Base-by-base conservation (phyloP, 306 rosid species). In the Vigna radiata region DNA sequence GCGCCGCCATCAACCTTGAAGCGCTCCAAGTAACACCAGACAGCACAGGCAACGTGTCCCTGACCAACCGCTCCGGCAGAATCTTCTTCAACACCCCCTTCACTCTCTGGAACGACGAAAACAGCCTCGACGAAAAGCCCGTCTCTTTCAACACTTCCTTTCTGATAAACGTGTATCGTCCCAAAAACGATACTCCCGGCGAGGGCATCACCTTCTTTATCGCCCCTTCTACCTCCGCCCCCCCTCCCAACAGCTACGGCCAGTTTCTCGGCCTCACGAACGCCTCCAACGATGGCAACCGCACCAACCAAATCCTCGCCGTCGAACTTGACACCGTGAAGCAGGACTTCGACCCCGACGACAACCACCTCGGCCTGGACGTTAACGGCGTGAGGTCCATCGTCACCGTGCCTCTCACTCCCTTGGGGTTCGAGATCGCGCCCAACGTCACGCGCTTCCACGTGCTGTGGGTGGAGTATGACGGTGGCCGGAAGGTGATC, bases 11-110 rank as follows among this genome's bases (percentile, higher is more conserved):
- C 83, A 79, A 64, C 86, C 15, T 15, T 5, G 73, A 1, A 0
- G 93, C 97, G 0, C 88, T 91, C 13, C 95, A 91, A 43, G 52
- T 91, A 21, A 91, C 97, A 0, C 97, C 91, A 0, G 97, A 91
- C 84, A 73, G 90, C 54, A 68, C 72, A 61, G 87, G 84, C 46
- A 14, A 82, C 80, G 80, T 84, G 8, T 0, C 10, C 17, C 79
- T 85, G 21, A 0, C 3, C 11, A 61, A 86, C 84, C 76, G 17
- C 2, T 77, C 91, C 69, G 93, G 97, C 62, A 73, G 97, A 23
- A 13, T 89, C 62, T 43, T 91, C 29, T 82, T 23, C 85, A 74
- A 56, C 8, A n/a, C 23, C 0, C 61, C 91, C 0, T 91, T 88
- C 84, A 39, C 18, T 4, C 90, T 91, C 67, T 91, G 95, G 95